A percentile compares a stretch with the other conserved stretches of the same genome.
These are phyloP conservation scores for Colletotrichum orbiculare DNA, from an alignment of 2,329 filamentous ascomycete genomes.

Conservation along the genomic window DNA sequence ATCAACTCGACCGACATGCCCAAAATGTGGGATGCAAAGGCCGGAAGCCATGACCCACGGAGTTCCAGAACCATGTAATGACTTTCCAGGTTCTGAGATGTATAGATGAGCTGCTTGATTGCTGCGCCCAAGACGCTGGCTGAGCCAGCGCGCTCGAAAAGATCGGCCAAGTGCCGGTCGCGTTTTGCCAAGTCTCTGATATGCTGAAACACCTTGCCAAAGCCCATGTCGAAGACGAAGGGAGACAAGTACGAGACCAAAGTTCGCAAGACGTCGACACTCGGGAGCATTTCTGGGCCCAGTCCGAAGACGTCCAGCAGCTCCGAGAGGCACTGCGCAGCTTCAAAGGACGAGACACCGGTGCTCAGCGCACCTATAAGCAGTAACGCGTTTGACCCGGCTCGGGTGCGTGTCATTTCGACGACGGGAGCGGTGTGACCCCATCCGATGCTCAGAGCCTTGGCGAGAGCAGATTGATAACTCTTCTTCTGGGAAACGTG, in stretches of 20 bases:
- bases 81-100: neutral
- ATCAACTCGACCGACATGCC: slow-evolving; percentile 10
- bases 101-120: neutral
- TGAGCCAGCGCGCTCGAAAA: neutral
- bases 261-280: neutral
- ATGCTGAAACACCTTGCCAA: slow-evolving; percentile 1
- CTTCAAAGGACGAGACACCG: accelerated
- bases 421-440: neutral
- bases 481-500: neutral
- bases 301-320: neutral
- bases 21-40: slow-evolving; percentile 1
- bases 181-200: neutral
- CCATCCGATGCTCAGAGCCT: slow-evolving; percentile 1
- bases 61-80: slow-evolving; percentile 3
- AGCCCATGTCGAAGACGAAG: slow-evolving; percentile 1
- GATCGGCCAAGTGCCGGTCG: neutral
- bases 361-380: neutral
- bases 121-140: neutral
- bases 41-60: neutral
- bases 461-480: neutral
- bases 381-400: slow-evolving; percentile 4
- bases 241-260: neutral
- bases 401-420: neutral
- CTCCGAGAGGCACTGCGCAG: neutral
- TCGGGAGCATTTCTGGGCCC: neutral